phyloP scores from a whole-genome alignment of 441 rosid genomes.

The Macaranga tanarius region DNA sequence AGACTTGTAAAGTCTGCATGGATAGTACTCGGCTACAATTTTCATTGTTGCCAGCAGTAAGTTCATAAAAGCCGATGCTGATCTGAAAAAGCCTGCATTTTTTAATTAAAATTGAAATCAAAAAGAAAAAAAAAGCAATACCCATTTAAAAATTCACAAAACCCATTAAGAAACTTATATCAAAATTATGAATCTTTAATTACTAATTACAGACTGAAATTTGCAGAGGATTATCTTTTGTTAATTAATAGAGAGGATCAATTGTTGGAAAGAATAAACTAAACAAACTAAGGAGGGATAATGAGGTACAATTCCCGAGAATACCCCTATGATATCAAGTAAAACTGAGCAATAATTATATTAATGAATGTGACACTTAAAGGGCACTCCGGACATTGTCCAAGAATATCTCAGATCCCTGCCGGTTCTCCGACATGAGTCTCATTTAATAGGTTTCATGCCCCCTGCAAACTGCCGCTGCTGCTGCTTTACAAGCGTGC shows the following conservation, averaged over 20 bases:
- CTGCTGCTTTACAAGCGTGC: constrained; percentile 43
- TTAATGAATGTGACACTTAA: constrained; percentile 34
- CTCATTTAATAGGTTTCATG: constrained; percentile 14
- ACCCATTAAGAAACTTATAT: background rate
- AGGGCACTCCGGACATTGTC: constrained; percentile 42
- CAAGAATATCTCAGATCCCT: constrained; percentile 30
- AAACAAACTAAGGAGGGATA: background rate
- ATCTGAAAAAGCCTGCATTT: constrained; percentile 86
- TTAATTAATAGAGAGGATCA: constrained; percentile 4
- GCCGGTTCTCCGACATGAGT: constrained; percentile 43
- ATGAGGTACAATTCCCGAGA: constrained; percentile 46
- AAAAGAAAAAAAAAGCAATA: background rate
- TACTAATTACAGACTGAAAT: constrained; percentile 23
- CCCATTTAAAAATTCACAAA: background rate
- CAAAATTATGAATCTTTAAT: background rate
- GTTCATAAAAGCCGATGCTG: constrained; percentile 86
- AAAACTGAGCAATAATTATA: constrained; percentile 2
- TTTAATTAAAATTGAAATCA: background rate
- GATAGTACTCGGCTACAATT: constrained; percentile 74
- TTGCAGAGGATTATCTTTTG: constrained; percentile 1
- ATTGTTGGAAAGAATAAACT: constrained; percentile 22
- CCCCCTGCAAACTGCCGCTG: background rate
- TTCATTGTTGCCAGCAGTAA: constrained; percentile 69
- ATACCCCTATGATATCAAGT: constrained; percentile 28
- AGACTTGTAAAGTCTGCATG: constrained; percentile 73